Evolutionary conservation across 768 basidiomycete genomes (phyloP).

Genomic region (Lactarius psammicola): DNA sequence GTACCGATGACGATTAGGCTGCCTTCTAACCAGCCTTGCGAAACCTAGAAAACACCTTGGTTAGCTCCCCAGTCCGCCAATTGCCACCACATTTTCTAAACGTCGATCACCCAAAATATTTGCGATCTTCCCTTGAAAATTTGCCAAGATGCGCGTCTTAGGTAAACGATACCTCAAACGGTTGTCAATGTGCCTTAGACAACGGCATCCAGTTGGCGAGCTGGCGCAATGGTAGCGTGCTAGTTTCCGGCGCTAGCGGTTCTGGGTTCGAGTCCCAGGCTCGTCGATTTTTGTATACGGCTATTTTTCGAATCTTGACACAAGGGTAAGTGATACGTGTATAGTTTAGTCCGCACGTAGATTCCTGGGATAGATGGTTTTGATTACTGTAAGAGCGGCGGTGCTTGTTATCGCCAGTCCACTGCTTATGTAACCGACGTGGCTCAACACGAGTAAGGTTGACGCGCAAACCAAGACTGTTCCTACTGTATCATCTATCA

Average conservation of each 20-base stretch:
- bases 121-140: too few relatives aligned
- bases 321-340: not conserved
- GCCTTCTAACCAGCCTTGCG: not conserved
- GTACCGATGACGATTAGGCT: not conserved
- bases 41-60: too few relatives aligned
- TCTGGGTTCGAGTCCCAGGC: conserved; percentile 65
- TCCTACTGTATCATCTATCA: conserved; percentile 23
- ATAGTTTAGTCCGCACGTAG: too few relatives aligned
- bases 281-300: conserved; percentile 43
- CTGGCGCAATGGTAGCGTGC: conserved; percentile 67
- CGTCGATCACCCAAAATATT: too few relatives aligned
- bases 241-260: conserved; percentile 64
- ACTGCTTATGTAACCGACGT: conserved; percentile 31
- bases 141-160: not conserved
- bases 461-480: not conserved
- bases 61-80: not conserved
- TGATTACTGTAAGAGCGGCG: too few relatives aligned
- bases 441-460: not conserved
- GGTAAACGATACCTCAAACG: not conserved
- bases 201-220: conserved; percentile 38
- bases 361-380: too few relatives aligned
- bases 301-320: conserved; percentile 6
- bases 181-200: not conserved
- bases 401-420: too few relatives aligned
- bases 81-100: not conserved